Conservation (phyloP, 495 filamentous ascomycete genomes). For the Parmelia sp. region DNA sequence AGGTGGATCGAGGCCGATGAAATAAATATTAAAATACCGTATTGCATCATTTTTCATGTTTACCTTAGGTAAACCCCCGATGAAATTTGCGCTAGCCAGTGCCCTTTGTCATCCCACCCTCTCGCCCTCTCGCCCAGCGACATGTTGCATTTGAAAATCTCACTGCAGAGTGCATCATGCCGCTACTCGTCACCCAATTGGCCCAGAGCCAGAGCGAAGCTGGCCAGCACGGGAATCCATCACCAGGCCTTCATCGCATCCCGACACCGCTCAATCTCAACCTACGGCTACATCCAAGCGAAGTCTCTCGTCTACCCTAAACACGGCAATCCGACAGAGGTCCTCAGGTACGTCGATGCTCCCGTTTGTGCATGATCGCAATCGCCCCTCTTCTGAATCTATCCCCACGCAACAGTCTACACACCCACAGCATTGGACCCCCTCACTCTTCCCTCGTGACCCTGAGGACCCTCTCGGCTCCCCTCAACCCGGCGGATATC, state of each 20-base stretch:
- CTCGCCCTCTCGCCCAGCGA: not conserved
- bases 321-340: constrained; percentile 79
- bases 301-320: constrained; percentile 81
- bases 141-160: not conserved
- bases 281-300: constrained; percentile 95
- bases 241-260: not conserved
- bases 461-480: constrained; percentile 73
- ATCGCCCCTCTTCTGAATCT: not conserved
- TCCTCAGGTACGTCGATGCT: constrained; percentile 52
- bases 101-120: too few species aligned
- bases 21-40: too few species aligned
- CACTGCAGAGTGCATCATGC: not conserved
- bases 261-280: constrained; percentile 48
- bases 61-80: too few species aligned
- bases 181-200: not conserved
- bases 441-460: constrained; percentile 55
- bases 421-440: constrained; percentile 76
- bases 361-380: not conserved
- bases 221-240: not conserved
- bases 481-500: constrained; percentile 95
- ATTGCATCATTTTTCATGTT: too few species aligned
- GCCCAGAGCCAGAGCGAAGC: not conserved
- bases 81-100: too few species aligned
- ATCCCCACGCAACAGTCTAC: constrained; percentile 45
- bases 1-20: too few species aligned